These are phyloP conservation scores for Lophium mytilinum DNA, from an alignment of 495 filamentous ascomycete species.

Conservation along the genomic window DNA sequence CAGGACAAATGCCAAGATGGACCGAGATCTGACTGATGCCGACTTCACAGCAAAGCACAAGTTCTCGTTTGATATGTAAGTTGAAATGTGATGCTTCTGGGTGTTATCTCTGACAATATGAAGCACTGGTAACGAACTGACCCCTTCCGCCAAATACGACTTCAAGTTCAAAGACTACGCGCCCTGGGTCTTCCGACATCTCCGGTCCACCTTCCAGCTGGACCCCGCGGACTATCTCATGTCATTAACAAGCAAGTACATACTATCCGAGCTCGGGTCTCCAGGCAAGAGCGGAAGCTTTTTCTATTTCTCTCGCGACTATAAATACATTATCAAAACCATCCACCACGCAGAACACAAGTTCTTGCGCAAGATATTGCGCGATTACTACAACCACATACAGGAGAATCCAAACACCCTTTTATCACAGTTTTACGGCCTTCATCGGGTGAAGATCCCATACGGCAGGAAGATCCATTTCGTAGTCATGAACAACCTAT, in stretches of 20 bases:
- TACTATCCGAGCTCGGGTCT: constrained; percentile 91
- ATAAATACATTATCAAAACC: constrained; percentile 99
- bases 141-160: constrained; percentile 97
- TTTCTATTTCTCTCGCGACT: constrained; percentile 99
- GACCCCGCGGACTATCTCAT: constrained; percentile 98
- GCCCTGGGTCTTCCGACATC: constrained; percentile 94
- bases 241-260: constrained; percentile 98
- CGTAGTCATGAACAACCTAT: constrained; percentile 99
- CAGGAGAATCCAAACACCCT: constrained; percentile 90
- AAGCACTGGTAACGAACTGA: constrained; percentile 92
- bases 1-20: constrained; percentile 92
- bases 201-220: constrained; percentile 78
- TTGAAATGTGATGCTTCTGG: constrained; percentile 2
- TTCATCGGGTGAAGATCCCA: constrained; percentile 97
- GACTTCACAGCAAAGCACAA: constrained; percentile 93
- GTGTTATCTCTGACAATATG: not conserved
- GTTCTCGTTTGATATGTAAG: constrained; percentile 96
- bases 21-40: constrained; percentile 74
- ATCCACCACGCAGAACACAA: constrained; percentile 97
- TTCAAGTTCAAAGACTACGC: constrained; percentile 99
- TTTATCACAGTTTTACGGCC: constrained; percentile 94
- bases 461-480: constrained; percentile 99
- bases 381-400: constrained; percentile 91
- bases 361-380: constrained; percentile 82
- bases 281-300: constrained; percentile 98